Base-by-base conservation (phyloP, 176 grass and related monocot species). In the Lolium rigidum region DNA sequence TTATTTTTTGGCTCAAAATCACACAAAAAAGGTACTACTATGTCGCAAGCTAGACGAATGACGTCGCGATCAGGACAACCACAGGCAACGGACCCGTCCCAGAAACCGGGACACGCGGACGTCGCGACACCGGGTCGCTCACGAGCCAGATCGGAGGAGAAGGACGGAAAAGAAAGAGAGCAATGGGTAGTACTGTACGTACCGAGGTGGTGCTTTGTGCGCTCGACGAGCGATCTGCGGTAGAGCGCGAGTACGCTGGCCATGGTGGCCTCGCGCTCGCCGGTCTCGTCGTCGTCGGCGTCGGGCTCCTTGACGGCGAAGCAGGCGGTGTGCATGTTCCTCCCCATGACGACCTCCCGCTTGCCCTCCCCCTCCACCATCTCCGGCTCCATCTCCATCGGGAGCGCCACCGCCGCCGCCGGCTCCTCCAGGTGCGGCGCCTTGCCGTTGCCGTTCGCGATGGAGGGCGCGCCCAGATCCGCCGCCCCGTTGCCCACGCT, bases 181-280 rank as follows among this genome's bases (percentile, higher is more conserved):
- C 31, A 35, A 35, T 52, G 17, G 16, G 49, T 35, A 0, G 11
- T 35, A 8, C 5, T 44, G 5, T 15, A 31, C 25, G 13, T 93
- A 93, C 93, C 89, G 56, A 89, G 68, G 51, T 90, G 93, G 85
- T 91, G 85, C 46, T 87, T 93, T 59, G 69, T 81, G 83, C 91
- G 85, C 16, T 94, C 80, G 44, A 89, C 24, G n/a, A 92, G 93
- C 28, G 82, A 90, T 17, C 70, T 70, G n/a, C 78, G 64, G 60
- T 88, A 87, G n/a, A 81, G 68, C 11, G 83, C 93, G 37, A 93
- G 87, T 38, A 90, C 86, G 80, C 62, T 77, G 15, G 91, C 88
- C 93, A 92, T 92, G 65, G 77, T 74, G 43, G 83, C 82, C 74
- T 94, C 86, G 5, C 83, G 39, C 89, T 90, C 87, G 6, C 89